Percentiles rank a stretch among this genome's conserved stretches.
Conservation (phyloP, 139 green algal genomes). For the Picochlorum sp. region DNA sequence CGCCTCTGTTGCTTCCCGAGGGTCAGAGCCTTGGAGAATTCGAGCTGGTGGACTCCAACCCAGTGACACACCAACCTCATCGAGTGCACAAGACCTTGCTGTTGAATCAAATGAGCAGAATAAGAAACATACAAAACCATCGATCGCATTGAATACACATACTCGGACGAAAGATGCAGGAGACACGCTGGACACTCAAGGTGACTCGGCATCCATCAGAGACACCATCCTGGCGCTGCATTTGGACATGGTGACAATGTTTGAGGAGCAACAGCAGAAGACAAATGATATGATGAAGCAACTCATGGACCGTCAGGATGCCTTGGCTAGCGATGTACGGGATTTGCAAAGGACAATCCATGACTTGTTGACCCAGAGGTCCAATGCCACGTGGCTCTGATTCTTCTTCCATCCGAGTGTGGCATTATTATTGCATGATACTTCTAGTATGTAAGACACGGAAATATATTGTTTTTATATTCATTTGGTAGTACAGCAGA, state of each 20-base stretch:
- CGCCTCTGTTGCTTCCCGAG: background rate
- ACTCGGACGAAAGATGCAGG: background rate
- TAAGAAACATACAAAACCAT: no score
- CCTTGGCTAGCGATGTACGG: slow-evolving; percentile 14
- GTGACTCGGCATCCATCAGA: background rate
- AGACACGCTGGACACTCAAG: background rate
- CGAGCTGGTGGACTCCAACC: slow-evolving; percentile 2
- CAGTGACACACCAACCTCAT: background rate
- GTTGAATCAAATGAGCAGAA: no score
- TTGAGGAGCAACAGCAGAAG: slow-evolving; percentile 21
- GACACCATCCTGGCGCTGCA: slow-evolving; percentile 33
- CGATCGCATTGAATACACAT: background rate
- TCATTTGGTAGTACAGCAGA: no score
- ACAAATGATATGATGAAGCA: slow-evolving; percentile 11
- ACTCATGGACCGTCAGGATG: slow-evolving; percentile 20
- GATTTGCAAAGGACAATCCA: slow-evolving; percentile 12
- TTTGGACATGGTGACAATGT: slow-evolving; percentile 29
- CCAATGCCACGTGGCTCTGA: no score
- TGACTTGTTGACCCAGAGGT: background rate
- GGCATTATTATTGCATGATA: no score
- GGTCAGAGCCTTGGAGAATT: background rate
- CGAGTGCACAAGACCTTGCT: no score
- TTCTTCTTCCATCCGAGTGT: no score
- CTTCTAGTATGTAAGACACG: no score
- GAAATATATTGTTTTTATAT: no score